Conservation (phyloP, 768 basidiomycete genomes). For the Kwoniella europaea region DNA sequence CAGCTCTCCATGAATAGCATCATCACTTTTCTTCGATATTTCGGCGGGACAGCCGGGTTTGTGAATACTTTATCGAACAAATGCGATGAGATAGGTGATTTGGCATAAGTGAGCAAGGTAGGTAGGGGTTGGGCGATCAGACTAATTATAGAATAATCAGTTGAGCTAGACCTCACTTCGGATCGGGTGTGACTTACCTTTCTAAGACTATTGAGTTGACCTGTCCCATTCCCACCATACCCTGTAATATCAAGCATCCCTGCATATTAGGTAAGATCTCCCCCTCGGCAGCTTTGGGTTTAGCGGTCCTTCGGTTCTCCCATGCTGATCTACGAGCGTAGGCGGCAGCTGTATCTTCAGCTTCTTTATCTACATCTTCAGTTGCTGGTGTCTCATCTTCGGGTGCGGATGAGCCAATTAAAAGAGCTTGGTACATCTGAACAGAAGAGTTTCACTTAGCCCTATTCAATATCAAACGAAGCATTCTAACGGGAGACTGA, state of each 20-base stretch:
- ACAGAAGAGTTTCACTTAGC: background rate
- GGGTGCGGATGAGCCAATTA: conserved; percentile 28
- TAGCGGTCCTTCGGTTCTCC: conserved; percentile 48
- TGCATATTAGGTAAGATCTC: conserved; percentile 73
- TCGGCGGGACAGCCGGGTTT: conserved; percentile 68
- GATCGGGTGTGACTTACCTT: conserved; percentile 63
- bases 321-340: conserved; percentile 45
- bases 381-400: conserved; percentile 22
- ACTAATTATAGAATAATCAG: conserved; percentile 59
- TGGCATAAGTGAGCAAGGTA: conserved; percentile 67
- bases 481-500: background rate
- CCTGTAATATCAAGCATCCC: conserved; percentile 84
- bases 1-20: conserved; percentile 77
- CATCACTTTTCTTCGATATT: conserved; percentile 73
- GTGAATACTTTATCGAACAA: conserved; percentile 77
- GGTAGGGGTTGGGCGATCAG: conserved; percentile 66
- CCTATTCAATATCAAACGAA: background rate
- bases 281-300: conserved; percentile 47
- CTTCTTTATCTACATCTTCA: conserved; percentile 36
- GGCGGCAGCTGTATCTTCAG: conserved; percentile 51
- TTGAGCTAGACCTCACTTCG: background rate
- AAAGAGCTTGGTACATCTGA: conserved; percentile 49
- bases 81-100: conserved; percentile 72
- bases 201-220: conserved; percentile 72
- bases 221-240: conserved; percentile 72